Evolutionary conservation across 2,329 filamentous ascomycete species (phyloP), one percentile per base, ranked within the genome.

Genomic region (Pyrenochaeta sp.): DNA sequence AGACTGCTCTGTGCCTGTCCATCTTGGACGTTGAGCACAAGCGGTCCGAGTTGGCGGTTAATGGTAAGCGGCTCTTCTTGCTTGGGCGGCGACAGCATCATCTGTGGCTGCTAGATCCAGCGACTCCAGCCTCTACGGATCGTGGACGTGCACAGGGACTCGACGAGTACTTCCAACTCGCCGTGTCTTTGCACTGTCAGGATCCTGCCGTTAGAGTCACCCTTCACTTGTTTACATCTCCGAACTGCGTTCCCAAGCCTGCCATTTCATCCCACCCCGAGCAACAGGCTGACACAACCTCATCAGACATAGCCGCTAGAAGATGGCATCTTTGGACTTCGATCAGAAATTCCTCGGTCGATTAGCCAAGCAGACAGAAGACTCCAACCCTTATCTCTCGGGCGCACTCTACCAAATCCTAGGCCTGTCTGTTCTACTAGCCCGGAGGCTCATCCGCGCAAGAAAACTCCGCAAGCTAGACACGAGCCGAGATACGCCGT

Each of bases 271-370:
- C 20, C 18, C 26, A 27, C 11, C 17, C 10, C 19, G 19, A n/a
- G 21, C 31, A 23, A 14, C 31, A 19, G 23, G 19, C 36, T 45
- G 19, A 36, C 41, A 18, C n/a, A 4, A 9, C 13, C 10, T 23
- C 36, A 23, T 28, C 39, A 42, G 39, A 46, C 26, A 13, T 19
- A 37, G 26, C 10, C 41, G 27, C 39, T 46, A 56, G 49, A 63
- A 53, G 18, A 99, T 97, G 94, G 94, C 94, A 75, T 94, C 92
- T 68, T 94, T 91, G 49, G 90, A 96, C 75, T 90, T 97, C 51
- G 94, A 99, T 72, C 92, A 96, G 76, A 99, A 97, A 76, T 96
- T 95, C 74, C 81, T 99, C 64, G 91, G 90, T 74, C 87, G 85
- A 67, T 86, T 96, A 68, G 93, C 94, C 69, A 88, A 86, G 73